Evolutionary conservation across 2,329 filamentous ascomycete genomes (phyloP).

Genomic region (Calonectria pauciramosa): DNA sequence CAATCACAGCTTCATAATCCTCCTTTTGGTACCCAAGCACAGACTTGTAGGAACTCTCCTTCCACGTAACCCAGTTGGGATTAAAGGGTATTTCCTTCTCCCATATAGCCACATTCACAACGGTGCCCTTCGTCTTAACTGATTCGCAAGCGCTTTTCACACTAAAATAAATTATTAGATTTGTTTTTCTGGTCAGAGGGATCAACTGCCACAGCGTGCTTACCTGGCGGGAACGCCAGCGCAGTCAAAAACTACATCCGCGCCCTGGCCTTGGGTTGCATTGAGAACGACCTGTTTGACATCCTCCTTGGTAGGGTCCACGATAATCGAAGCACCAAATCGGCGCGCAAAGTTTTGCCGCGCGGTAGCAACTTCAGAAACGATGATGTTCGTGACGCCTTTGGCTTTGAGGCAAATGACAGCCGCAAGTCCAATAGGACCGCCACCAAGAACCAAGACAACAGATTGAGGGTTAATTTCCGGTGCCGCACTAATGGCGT

Average conservation of each 20-base stretch:
- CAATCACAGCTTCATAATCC: conserved; percentile 71
- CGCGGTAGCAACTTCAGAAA: conserved; percentile 59
- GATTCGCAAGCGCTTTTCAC: conserved; percentile 58
- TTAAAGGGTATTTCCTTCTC: conserved; percentile 56
- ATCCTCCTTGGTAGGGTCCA: conserved; percentile 59
- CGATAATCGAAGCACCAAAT: conserved; percentile 61
- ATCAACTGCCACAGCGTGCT: background rate
- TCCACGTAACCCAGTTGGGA: conserved; percentile 45
- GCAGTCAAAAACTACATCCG: conserved; percentile 73
- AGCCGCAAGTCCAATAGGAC: conserved; percentile 63
- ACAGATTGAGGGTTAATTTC: conserved; percentile 57
- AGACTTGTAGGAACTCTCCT: conserved; percentile 44
- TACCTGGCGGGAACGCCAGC: conserved; percentile 63
- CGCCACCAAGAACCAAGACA: conserved; percentile 63
- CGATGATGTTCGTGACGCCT: conserved; percentile 62
- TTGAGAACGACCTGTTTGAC: conserved; percentile 60
- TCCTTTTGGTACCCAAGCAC: conserved; percentile 40
- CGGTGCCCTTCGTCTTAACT: conserved; percentile 66
- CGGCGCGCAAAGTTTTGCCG: conserved; percentile 57
- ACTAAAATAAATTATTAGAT: conserved; percentile 21
- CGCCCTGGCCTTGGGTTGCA: conserved; percentile 63
- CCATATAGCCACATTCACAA: conserved; percentile 77
- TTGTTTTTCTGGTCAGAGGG: accelerated
- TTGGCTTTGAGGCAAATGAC: conserved; percentile 60
- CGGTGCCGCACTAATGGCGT: conserved; percentile 60